A percentile compares a stretch with the other conserved stretches of the same genome.
Conservation (phyloP, 352 stramenopile species). For the Phytopythium aichiense region DNA sequence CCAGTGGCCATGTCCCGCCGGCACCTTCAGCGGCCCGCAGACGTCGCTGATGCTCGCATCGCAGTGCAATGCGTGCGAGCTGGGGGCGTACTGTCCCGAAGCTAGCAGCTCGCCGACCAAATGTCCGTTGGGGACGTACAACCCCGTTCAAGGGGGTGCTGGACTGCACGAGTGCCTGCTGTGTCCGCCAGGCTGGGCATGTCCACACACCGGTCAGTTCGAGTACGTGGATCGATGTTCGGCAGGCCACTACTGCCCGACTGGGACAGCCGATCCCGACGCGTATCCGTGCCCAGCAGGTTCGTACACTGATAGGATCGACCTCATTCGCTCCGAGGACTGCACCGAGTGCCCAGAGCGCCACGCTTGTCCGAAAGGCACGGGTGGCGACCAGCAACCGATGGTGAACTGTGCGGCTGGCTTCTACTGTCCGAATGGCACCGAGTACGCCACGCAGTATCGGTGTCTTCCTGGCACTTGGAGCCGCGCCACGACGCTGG, state of each 20-base stretch:
- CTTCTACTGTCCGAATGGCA: slow-evolving; percentile 84
- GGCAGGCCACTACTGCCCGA: slow-evolving; percentile 72
- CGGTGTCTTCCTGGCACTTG: slow-evolving; percentile 86
- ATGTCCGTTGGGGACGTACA: slow-evolving; percentile 79
- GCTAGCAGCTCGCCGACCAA: slow-evolving; percentile 56
- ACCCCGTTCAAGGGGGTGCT: slow-evolving; percentile 41
- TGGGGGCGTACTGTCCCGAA: slow-evolving; percentile 85
- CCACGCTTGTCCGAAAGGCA: slow-evolving; percentile 69
- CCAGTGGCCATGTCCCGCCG: slow-evolving; percentile 84
- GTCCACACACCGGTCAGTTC: slow-evolving; percentile 60
- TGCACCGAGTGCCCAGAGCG: slow-evolving; percentile 77
- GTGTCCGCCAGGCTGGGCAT: slow-evolving; percentile 73
- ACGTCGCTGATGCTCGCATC: slow-evolving; percentile 44
- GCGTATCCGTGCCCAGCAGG: slow-evolving; percentile 69
- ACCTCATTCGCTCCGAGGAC: slow-evolving; percentile 65
- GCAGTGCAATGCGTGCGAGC: slow-evolving; percentile 50
- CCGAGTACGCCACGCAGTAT: slow-evolving; percentile 58
- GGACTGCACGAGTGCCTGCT: slow-evolving; percentile 52
- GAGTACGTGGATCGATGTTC: slow-evolving; percentile 60
- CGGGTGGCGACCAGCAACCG: slow-evolving; percentile 56
- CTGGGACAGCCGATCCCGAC: slow-evolving; percentile 43
- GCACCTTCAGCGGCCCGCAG: slow-evolving; percentile 73
- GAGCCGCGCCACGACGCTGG: slow-evolving; percentile 69
- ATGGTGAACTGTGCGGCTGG: slow-evolving; percentile 70
- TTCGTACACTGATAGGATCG: slow-evolving; percentile 60